phyloP scores from a whole-genome alignment of 1,139 yeast genomes.

The Protomyces pachydermus region DNA sequence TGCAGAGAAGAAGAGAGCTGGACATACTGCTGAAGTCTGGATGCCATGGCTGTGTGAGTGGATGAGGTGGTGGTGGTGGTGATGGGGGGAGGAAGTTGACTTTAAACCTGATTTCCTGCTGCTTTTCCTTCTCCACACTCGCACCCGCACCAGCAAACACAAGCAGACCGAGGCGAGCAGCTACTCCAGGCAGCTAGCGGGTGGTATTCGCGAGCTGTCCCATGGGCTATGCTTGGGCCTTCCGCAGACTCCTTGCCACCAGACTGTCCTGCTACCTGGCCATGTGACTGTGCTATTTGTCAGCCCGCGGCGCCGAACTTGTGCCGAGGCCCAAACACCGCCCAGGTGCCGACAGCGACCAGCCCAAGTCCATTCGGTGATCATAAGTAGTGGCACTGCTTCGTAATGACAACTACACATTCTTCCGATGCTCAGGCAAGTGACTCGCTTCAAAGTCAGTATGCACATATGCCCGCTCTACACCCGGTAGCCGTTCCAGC shows the following conservation, averaged over 20 bases:
- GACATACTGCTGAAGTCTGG: background rate
- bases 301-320: background rate
- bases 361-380: too few species aligned
- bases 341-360: too few species aligned
- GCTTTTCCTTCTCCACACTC: background rate
- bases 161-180: too few species aligned
- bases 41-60: background rate
- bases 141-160: too few species aligned
- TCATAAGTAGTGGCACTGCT: too few species aligned
- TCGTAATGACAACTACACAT: background rate
- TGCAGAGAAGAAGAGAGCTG: background rate
- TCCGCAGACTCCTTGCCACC: too few species aligned
- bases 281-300: background rate
- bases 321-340: background rate
- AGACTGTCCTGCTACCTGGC: background rate
- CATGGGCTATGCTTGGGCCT: too few species aligned
- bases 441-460: conserved; percentile 32
- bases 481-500: conserved; percentile 32
- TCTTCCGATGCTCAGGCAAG: conserved; percentile 29
- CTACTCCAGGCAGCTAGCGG: too few species aligned
- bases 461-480: conserved; percentile 33
- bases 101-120: background rate
- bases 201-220: too few species aligned
- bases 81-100: background rate
- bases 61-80: background rate